Base-by-base conservation (phyloP, 1,139 yeast genomes). In the Torulaspora pretoriensis region DNA sequence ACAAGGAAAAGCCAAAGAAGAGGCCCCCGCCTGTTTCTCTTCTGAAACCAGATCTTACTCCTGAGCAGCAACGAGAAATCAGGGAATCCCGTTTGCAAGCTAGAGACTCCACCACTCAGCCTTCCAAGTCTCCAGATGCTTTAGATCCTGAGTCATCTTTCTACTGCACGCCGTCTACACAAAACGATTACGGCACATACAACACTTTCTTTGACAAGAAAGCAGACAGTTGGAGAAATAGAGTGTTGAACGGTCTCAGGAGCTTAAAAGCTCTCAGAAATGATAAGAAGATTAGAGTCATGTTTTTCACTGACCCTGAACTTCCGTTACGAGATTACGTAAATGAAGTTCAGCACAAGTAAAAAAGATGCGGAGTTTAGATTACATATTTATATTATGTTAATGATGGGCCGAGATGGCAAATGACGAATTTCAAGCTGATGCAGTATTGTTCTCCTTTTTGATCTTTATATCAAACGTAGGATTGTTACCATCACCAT, bases 221-320 rank as follows among this genome's bases (percentile, higher is more conserved):
- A 35, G 64, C 68, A 9, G 76, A 72, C 23, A 53, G 57, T 23
- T 74, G 79, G 79, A 68, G 67, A 42, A 51, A 54, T 32, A 64
- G 79, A 29, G 65, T 73, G 3, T 51, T 51, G 8, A 55, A 56
- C 2, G 73, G 75, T 3, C 58, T 63, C 3, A 38, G 43, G 13
- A 54, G 54, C 36, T 42, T 64, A 32, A 53, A 49, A 12, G 53
- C 47, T 9, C 47, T 52, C n/a, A 52, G 52, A 5, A 51, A 46
- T 14, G 48, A 47, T 25, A 45, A 51, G 9, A 32, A 49, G 6
- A 46, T 58, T 13, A 45, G 55, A 5, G 36, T 64, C 6, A 52
- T 56, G 54, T 63, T 64, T 36, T 64, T 64, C 38, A 50, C 49
- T 30, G 63, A 61, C 26, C 63, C 67, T 3, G 48, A 51, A 25